Conservation (phyloP, 768 basidiomycete genomes). For the Chlorophyllum brunneum region DNA sequence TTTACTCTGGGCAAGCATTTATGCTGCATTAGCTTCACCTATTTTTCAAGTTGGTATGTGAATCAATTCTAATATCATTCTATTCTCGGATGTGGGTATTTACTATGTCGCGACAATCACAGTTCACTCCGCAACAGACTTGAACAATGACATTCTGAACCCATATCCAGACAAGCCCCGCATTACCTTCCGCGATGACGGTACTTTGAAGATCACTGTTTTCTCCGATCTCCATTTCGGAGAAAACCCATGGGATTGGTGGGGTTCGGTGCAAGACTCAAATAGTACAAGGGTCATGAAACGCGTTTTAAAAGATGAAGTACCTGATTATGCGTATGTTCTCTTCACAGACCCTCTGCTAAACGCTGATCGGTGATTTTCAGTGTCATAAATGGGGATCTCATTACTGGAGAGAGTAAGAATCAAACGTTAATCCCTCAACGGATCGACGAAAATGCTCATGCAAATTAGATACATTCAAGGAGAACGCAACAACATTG, state of each 20-base stretch:
- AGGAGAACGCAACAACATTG: constrained; percentile 60
- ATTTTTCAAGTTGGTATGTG: background rate
- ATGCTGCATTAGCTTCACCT: background rate
- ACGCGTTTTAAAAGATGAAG: constrained; percentile 49
- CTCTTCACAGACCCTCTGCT: background rate
- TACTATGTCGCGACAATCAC: background rate
- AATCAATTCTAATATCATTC: background rate
- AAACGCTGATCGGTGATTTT: constrained; percentile 3
- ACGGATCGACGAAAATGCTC: background rate
- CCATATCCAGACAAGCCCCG: constrained; percentile 40
- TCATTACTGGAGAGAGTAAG: constrained; percentile 70
- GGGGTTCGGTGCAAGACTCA: constrained; percentile 65
- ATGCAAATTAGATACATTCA: constrained; percentile 50
- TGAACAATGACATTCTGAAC: constrained; percentile 17
- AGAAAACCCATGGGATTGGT: constrained; percentile 67
- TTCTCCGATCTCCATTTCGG: constrained; percentile 78
- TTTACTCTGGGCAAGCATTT: too few species aligned
- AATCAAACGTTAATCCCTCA: background rate
- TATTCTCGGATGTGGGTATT: background rate
- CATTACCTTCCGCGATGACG: constrained; percentile 52
- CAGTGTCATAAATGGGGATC: constrained; percentile 70
- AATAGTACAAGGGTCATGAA: constrained; percentile 61
- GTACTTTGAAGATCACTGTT: constrained; percentile 67
- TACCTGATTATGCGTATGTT: constrained; percentile 67
- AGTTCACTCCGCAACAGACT: background rate